Conservation (phyloP, 2,329 filamentous ascomycete genomes). For the Pseudocercospora ulei region DNA sequence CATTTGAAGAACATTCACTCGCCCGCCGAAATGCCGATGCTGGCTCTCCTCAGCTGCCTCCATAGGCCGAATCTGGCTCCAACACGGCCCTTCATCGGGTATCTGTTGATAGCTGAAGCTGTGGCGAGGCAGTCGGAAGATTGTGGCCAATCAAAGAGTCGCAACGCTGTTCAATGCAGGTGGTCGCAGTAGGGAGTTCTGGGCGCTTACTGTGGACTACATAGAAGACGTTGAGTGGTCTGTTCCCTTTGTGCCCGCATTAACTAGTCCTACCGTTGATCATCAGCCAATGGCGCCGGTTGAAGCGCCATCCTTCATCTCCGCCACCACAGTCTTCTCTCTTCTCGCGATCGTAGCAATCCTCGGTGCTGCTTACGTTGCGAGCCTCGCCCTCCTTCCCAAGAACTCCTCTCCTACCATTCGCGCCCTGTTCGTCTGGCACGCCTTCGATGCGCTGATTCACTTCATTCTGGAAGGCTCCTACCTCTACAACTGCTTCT, state of each 20-base stretch:
- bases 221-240: no score
- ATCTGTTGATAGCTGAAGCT: no score
- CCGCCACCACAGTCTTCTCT: conserved; percentile 47
- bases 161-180: no score
- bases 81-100: no score
- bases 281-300: conserved; percentile 9
- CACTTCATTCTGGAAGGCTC: conserved; percentile 85
- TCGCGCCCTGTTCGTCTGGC: conserved; percentile 85
- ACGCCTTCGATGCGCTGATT: conserved; percentile 82
- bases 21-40: conserved; percentile 36
- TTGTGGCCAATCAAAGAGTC: no score
- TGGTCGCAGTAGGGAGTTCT: no score
- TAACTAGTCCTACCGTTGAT: no score
- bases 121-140: no score
- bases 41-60: conserved; percentile 67
- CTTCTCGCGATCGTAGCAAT: conserved; percentile 47
- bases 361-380: conserved; percentile 45
- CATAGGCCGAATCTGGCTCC: conserved; percentile 48
- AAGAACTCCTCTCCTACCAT: conserved; percentile 45
- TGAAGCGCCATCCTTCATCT: conserved; percentile 31
- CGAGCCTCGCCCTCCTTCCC: conserved; percentile 46
- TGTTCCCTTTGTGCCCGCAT: no score
- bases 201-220: no score
- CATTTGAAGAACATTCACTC: conserved; percentile 10
- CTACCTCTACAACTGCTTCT: conserved; percentile 92